These are phyloP conservation scores for Boletus pseudo-olivaceus DNA, from an alignment of 768 basidiomycete genomes.

Conservation along the genomic window DNA sequence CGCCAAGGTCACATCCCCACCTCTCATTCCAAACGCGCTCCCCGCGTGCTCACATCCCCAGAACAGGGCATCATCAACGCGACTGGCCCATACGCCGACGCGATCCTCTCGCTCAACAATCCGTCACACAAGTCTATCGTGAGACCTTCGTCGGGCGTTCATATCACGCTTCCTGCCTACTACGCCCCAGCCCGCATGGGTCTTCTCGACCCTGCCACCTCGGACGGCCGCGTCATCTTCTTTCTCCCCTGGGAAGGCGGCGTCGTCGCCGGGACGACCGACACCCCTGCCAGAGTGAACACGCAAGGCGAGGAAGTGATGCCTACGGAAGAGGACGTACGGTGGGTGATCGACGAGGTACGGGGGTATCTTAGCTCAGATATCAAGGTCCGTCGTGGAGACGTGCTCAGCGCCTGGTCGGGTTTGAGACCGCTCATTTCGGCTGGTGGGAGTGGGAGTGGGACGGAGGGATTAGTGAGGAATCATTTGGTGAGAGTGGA, in stretches of 20 bases:
- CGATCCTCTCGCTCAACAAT: constrained; percentile 78
- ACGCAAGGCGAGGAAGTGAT: constrained; percentile 58
- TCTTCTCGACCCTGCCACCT: constrained; percentile 90
- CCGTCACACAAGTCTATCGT: constrained; percentile 81
- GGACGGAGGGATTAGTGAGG: constrained; percentile 85
- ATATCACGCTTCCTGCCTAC: constrained; percentile 96
- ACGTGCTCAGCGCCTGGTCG: constrained; percentile 94
- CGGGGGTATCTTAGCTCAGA: constrained; percentile 85
- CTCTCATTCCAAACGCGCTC: neutral
- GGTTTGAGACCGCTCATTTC: constrained; percentile 88
- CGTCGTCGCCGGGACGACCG: constrained; percentile 96
- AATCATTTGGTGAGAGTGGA: constrained; percentile 90
- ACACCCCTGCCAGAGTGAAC: constrained; percentile 69
- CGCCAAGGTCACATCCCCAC: constrained; percentile 54
- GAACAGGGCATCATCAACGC: constrained; percentile 88
- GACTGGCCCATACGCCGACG: constrained; percentile 91
- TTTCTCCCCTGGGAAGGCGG: constrained; percentile 99
- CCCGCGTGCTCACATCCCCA: neutral
- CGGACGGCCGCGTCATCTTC: constrained; percentile 97
- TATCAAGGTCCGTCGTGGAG: constrained; percentile 90
- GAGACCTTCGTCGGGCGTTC: constrained; percentile 87
- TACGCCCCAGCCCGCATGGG: constrained; percentile 96
- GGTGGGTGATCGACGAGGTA: constrained; percentile 95
- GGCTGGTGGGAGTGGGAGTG: constrained; percentile 71
- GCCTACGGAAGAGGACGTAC: constrained; percentile 90